Evolutionary conservation across 345 rosid species (phyloP), one percentile per base, ranked within the genome.

Genomic region (Isatis tinctoria): DNA sequence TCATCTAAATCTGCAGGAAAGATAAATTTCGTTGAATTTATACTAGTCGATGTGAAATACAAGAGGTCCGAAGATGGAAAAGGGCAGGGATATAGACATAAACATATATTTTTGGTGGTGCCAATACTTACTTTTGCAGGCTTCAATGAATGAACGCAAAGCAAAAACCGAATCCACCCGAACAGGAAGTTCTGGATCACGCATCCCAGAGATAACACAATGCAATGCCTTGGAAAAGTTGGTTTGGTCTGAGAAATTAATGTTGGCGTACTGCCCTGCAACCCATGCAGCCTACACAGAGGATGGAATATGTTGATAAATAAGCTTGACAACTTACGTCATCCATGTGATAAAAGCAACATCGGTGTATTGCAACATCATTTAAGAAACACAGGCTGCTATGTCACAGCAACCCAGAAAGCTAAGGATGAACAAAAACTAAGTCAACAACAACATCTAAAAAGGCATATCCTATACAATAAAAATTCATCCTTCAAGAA

Each of bases 131-230:
- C 99, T 96, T 82, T 78, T 86, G 79, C 98, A 90, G 57, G 97
- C 99, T 78, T 95, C 99, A 74, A 95, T 87, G 81, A 95, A 95
- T 36, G 89, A 87, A 69, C 97, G 85, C 84, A 95, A 80, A 27
- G 99, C 99, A 85, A 95, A 95, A 78, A 92, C 97, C 9, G 99
- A 92, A 77, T 95, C 99, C 54, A 95, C 92, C 78, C 99, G 92
- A 82, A 95, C 97, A 82, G 97, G 98, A 75, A 95, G 97, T 72
- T 95, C 96, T 2, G 83, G 88, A 85, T 95, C 99, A 69, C 89
- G 90, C 90, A 95, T 71, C 40, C 99, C 99, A 35, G 94, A 76
- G 69, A 95, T 96, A 78, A 92, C 91, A 80, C 96, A 84, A 65
- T 83, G 96, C 79, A 92, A 78, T 52, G 98, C 97, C 75, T 85